Percentiles rank a stretch among this genome's conserved stretches.
Evolutionary conservation across 768 basidiomycete species (phyloP).

Genomic region (Butyriboletus loyo): DNA sequence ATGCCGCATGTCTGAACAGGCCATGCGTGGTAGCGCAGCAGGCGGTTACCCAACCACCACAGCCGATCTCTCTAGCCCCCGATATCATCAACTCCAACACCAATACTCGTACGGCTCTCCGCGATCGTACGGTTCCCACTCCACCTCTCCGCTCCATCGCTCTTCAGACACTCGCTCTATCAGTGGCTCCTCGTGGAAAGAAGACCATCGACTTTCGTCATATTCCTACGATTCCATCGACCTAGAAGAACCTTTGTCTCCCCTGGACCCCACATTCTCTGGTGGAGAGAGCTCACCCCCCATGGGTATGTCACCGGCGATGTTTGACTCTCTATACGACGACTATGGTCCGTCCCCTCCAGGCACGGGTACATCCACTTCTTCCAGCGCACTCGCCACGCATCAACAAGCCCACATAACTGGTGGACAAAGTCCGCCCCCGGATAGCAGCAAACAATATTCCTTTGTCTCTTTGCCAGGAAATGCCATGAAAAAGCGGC

Average conservation of each 20-base stretch:
- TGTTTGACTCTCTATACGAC: constrained; percentile 46
- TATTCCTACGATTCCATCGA: constrained; percentile 34
- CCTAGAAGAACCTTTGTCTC: constrained; percentile 51
- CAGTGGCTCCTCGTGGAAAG: constrained; percentile 34
- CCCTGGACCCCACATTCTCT: constrained; percentile 52
- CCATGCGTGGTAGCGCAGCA: constrained; percentile 45
- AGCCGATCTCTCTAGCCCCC: constrained; percentile 32
- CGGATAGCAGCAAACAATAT: constrained; percentile 66
- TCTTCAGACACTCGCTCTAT: constrained; percentile 44
- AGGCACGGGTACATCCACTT: constrained; percentile 58
- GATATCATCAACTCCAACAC: constrained; percentile 43
- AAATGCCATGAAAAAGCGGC: constrained; percentile 78
- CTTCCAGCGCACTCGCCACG: constrained; percentile 40
- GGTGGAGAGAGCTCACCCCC: constrained; percentile 37
- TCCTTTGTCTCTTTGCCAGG: constrained; percentile 81
- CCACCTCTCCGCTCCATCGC: constrained; percentile 45
- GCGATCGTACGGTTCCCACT: constrained; percentile 37
- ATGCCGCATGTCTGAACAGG: constrained; percentile 68
- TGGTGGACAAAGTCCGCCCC: constrained; percentile 29
- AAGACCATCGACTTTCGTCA: constrained; percentile 29
- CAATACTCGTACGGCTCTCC: constrained; percentile 34
- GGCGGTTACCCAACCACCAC: constrained; percentile 32
- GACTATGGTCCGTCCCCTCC: constrained; percentile 62
- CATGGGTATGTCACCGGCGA: constrained; percentile 30
- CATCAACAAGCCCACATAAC: constrained; percentile 19